These are phyloP conservation scores for Colletotrichum camelliae DNA, from an alignment of 2,329 filamentous ascomycete genomes.

Conservation along the genomic window DNA sequence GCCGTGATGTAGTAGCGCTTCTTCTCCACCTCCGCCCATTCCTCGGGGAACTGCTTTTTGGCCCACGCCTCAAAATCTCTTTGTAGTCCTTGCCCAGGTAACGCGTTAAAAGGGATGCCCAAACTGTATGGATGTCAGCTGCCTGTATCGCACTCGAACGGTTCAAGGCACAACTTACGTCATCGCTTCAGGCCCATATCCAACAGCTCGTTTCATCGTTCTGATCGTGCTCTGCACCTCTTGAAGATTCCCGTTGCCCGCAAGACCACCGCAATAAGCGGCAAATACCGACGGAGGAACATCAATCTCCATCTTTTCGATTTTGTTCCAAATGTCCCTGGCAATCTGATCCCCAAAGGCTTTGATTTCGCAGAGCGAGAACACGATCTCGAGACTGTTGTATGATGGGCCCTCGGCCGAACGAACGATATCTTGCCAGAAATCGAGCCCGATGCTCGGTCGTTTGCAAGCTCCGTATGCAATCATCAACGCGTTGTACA, in stretches of 20 bases:
- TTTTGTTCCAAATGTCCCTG: slow-evolving; percentile 72
- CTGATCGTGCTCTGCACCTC: slow-evolving; percentile 71
- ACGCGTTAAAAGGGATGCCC: slow-evolving; percentile 77
- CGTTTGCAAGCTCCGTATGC: slow-evolving; percentile 77
- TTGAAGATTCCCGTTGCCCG: slow-evolving; percentile 73
- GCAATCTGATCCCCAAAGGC: slow-evolving; percentile 64
- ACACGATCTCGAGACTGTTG: slow-evolving; percentile 78
- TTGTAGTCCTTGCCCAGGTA: slow-evolving; percentile 70
- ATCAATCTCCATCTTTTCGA: slow-evolving; percentile 78
- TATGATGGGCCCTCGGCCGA: slow-evolving; percentile 88
- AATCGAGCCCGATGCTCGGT: slow-evolving; percentile 71
- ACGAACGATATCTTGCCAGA: slow-evolving; percentile 84
- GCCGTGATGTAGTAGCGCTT: slow-evolving; percentile 51
- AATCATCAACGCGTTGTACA: slow-evolving; percentile 87
- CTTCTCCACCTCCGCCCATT: slow-evolving; percentile 71
- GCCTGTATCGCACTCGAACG: not conserved
- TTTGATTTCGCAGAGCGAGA: slow-evolving; percentile 75
- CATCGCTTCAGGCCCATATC: slow-evolving; percentile 69
- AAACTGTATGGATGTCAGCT: slow-evolving; percentile 54
- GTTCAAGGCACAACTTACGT: slow-evolving; percentile 62
- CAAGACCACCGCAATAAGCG: slow-evolving; percentile 78
- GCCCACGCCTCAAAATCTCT: slow-evolving; percentile 78
- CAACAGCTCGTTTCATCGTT: slow-evolving; percentile 70
- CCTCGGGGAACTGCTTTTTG: slow-evolving; percentile 66
- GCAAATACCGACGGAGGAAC: slow-evolving; percentile 76